Percentiles rank a stretch among this genome's conserved stretches.
phyloP scores from a whole-genome alignment of 1,284 basidiomycete species.

The Cutaneotrichosporon sp. region DNA sequence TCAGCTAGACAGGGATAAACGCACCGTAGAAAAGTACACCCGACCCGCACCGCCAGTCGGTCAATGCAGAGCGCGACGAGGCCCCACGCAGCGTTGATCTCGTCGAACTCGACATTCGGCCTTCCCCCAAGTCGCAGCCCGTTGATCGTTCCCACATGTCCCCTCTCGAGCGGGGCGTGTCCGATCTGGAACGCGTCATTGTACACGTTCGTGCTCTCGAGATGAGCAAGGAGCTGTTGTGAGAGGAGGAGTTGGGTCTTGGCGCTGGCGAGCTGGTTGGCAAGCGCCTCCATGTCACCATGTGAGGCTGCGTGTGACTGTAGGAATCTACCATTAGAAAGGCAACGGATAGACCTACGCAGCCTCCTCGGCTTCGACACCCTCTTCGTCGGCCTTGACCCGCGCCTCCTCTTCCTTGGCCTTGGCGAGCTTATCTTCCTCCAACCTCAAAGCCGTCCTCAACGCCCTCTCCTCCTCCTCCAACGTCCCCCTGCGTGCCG shows the following conservation, averaged over 20 bases:
- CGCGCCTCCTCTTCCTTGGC: conserved; percentile 72
- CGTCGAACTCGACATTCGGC: conserved; percentile 89
- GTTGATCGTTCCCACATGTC: conserved; percentile 84
- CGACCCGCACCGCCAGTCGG: conserved; percentile 84
- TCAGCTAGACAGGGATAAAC: conserved; percentile 27
- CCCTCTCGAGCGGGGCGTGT: conserved; percentile 61
- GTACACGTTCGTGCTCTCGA: conserved; percentile 94
- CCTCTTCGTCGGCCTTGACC: conserved; percentile 69
- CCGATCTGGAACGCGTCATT: conserved; percentile 99
- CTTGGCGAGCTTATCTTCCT: conserved; percentile 69
- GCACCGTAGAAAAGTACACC: conserved; percentile 80
- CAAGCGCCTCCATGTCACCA: conserved; percentile 28
- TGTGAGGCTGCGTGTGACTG: conserved; percentile 31
- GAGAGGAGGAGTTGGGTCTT: conserved; percentile 49
- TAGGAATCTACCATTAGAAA: conserved; percentile 54
- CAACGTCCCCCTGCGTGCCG: conserved; percentile 57
- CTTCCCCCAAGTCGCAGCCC: conserved; percentile 86
- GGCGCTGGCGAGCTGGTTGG: conserved; percentile 30
- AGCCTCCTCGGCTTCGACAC: conserved; percentile 72
- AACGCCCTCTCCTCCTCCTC: conserved; percentile 67
- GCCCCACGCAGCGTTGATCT: conserved; percentile 99
- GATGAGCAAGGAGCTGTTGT: conserved; percentile 55
- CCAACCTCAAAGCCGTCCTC: conserved; percentile 48
- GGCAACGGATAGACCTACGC: conserved; percentile 40
- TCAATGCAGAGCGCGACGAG: conserved; percentile 88